Percentiles rank a stretch among this genome's conserved stretches.
Evolutionary conservation across 768 basidiomycete species (phyloP).

Genomic region (Polyporus arcularius): DNA sequence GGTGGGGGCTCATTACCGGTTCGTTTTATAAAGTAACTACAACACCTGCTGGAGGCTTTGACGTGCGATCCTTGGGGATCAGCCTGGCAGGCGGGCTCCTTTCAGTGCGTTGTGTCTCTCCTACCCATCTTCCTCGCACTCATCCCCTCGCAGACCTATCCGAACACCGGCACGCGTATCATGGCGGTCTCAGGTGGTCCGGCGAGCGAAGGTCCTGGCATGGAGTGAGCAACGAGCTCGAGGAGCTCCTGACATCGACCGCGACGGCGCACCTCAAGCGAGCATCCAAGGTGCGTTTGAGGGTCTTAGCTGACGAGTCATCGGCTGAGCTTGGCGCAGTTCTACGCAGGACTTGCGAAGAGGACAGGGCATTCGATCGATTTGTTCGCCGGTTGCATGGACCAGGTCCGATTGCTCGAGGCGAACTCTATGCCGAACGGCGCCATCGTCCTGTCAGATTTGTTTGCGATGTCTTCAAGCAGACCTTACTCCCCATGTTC

Average conservation of each 20-base stretch:
- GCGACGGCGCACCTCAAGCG: slow-evolving; percentile 95
- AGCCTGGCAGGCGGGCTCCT: slow-evolving; percentile 91
- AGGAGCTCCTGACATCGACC: slow-evolving; percentile 98
- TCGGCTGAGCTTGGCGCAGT: slow-evolving; percentile 49
- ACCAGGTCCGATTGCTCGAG: slow-evolving; percentile 96
- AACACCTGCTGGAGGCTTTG: slow-evolving; percentile 65
- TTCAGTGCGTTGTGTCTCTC: slow-evolving; percentile 54
- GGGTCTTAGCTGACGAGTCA: neutral
- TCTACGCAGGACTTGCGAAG: slow-evolving; percentile 92
- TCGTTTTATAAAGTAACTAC: too few species aligned
- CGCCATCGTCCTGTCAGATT: slow-evolving; percentile 93
- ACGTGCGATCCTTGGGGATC: slow-evolving; percentile 92
- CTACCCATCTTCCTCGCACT: neutral
- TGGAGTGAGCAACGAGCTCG: slow-evolving; percentile 93
- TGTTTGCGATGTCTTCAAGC: slow-evolving; percentile 98
- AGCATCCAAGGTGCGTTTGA: slow-evolving; percentile 76
- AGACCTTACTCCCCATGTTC: slow-evolving; percentile 92
- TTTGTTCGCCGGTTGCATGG: slow-evolving; percentile 94
- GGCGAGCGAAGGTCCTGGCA: slow-evolving; percentile 93
- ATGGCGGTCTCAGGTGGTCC: slow-evolving; percentile 97
- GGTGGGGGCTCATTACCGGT: too few species aligned
- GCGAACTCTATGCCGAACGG: slow-evolving; percentile 97
- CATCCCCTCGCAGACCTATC: slow-evolving; percentile 60
- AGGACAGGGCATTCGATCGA: slow-evolving; percentile 94
- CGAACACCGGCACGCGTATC: slow-evolving; percentile 93